Base-by-base conservation (phyloP, 768 basidiomycete genomes). In the Leccinum barrowsii region DNA sequence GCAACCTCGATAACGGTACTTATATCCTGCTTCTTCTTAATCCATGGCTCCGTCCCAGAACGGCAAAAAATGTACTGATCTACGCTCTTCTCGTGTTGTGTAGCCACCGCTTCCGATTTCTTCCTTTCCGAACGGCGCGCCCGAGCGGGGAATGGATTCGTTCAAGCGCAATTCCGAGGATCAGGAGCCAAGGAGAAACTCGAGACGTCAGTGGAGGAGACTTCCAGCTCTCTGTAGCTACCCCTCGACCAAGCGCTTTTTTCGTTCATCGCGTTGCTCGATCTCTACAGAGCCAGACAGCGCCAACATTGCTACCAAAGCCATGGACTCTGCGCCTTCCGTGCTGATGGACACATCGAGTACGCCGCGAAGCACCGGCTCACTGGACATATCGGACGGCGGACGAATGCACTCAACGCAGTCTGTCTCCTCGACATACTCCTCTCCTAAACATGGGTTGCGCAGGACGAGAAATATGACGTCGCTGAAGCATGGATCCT, bases 401-500 rank as follows among this genome's bases (percentile, higher is more conserved):
- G 48, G 55, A 5, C 61, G 57, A 24, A 59, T 57, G 59, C 57
- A 51, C 48, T 65, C 71, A 40, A 67, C 63, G 50, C 48, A 54
- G 50, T 73, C 67, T 26, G 15, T 62, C 42, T 61, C 66, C 1
- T 70, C 73, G 1, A 71, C 67, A 26, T 65, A 59, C 22, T 67
- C 61, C 52, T 69, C 63, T 42, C 71, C 73, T 59, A 62, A 50
- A 17, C 75, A 70, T n/a, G 74, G 72, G 13, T 62, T 80, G 11
- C 76, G 77, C 52, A 76, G 77, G 55, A 74, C 72, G 60, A 76
- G 75, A 59, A 74, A 72, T 32, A 65, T 76, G 63, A 65, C 72
- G 55, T 54, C 72, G 21, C 65, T 70, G 21, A 68, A 70, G n/a
- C 55, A 64, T 48, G 72, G 63, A 59, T 66, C 68, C 34, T 63